Base-by-base conservation (phyloP, 306 rosid genomes). In the Biancaea sappan region DNA sequence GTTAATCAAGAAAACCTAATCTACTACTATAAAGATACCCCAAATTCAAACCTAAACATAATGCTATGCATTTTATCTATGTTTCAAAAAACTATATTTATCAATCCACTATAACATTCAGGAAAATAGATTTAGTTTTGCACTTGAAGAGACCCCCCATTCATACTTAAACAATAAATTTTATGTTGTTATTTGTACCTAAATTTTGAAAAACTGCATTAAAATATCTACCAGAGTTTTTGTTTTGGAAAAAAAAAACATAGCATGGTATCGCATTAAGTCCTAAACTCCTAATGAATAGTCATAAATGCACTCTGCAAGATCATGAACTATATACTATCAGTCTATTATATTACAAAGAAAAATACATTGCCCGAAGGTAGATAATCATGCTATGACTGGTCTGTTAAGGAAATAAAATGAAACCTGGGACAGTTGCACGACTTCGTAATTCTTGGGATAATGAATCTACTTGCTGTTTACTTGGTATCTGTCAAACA, bases 391-490 rank as follows among this genome's bases (percentile, higher is more conserved):
- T 67, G 68, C 34, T 66, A 54, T 69, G 73, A 60, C 22, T 31
- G 67, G 34, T 15, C 59, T 35, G 3, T 41, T 1, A 2, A 41
- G 37, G 12, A 80, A 76, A 57, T 28, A 69, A 69, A 28, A 66
- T 65, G 14, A 62, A 79, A 93, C 98, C 98, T 93, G 98, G 96
- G 65, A 91, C 83, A 52, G 67, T 78, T 9, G 97, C 98, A 72
- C 96, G 93, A 40, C 73, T 86, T 60, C 88, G 85, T 81, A 93
- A 82, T 80, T 93, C 98, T 51, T 78, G 84, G 57, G 97, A 76
- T 47, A 93, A 81, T 50, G 90, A 88, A 82, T 89, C 91, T 5
- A 89, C 98, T 86, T 93, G 98, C 79, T 86, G 89, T 80, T 93
- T 93, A 79, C 59, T 93, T 71, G 98, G 98, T 69, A 91, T 86